phyloP scores from a whole-genome alignment of 2,329 filamentous ascomycete genomes.

The Cordyceps cateniannulata region DNA sequence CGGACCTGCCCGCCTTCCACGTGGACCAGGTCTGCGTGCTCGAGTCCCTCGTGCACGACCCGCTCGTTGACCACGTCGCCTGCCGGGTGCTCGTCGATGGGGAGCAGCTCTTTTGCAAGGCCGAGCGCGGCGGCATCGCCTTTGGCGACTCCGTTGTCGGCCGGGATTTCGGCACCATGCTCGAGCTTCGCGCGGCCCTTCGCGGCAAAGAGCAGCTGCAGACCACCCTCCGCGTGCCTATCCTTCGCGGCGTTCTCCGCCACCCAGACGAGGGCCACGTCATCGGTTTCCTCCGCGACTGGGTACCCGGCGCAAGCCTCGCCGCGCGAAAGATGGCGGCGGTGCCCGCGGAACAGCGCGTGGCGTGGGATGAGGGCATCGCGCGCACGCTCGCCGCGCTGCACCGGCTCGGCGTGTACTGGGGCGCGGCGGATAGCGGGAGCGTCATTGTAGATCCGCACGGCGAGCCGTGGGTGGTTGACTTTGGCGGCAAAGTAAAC shows the following conservation, averaged over 20 bases:
- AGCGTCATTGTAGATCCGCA: conserved; percentile 5
- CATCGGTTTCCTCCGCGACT: conserved; percentile 11
- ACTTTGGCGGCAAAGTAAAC: conserved; percentile 6
- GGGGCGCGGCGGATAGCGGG: conserved; percentile 1
- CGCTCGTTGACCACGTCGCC: conserved; percentile 3
- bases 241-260: conserved; percentile 2
- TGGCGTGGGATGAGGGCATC: not conserved
- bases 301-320: conserved; percentile 6
- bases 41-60: conserved; percentile 2
- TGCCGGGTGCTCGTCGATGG: conserved; percentile 4
- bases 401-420: not conserved
- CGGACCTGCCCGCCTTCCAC: not conserved
- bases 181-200: not conserved
- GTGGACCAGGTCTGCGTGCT: not conserved
- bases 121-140: conserved; percentile 9
- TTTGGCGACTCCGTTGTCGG: conserved; percentile 12
- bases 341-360: not conserved
- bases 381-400: not conserved
- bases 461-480: conserved; percentile 3
- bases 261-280: conserved; percentile 11
- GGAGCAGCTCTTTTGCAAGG: conserved; percentile 9
- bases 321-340: not conserved
- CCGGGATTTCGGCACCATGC: conserved; percentile 2
- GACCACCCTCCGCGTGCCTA: not conserved
- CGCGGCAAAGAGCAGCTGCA: not conserved